phyloP scores from a whole-genome alignment of 148 eudicot species.

The Linanthus parryae region DNA sequence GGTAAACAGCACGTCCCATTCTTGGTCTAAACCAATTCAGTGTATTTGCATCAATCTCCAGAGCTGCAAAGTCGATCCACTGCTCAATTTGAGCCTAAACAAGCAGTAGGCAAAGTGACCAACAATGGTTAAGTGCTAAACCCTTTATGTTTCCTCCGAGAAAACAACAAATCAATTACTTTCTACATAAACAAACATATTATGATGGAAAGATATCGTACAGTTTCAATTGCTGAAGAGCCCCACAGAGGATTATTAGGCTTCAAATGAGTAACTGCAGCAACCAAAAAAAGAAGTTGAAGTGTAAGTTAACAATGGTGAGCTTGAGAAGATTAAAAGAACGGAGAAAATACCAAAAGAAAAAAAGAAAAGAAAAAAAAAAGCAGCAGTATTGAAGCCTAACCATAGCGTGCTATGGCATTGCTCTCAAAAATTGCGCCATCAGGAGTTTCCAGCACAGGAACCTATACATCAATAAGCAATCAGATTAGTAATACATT shows the following conservation, averaged over 20 bases:
- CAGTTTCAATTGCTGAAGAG: constrained; percentile 40
- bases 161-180: not conserved
- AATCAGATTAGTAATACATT: too few species aligned
- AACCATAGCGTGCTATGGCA: constrained; percentile 70
- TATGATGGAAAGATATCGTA: constrained; percentile 19
- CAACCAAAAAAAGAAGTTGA: constrained; percentile 7
- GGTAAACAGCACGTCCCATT: constrained; percentile 30
- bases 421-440: constrained; percentile 64
- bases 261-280: constrained; percentile 45
- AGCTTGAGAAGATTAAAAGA: not conserved
- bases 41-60: constrained; percentile 45
- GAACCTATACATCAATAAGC: constrained; percentile 28
- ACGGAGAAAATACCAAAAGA: not conserved
- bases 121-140: not conserved
- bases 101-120: not conserved
- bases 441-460: constrained; percentile 64
- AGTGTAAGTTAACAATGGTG: not conserved
- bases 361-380: not conserved
- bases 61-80: constrained; percentile 62
- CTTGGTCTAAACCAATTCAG: constrained; percentile 37
- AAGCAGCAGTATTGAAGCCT: too few species aligned
- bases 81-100: constrained; percentile 51
- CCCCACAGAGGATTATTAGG: constrained; percentile 45
- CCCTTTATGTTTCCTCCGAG: not conserved
- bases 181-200: not conserved